Evolutionary conservation across 345 rosid genomes (phyloP), one percentile per base, ranked within the genome.

Genomic region (Triadica sebifera): DNA sequence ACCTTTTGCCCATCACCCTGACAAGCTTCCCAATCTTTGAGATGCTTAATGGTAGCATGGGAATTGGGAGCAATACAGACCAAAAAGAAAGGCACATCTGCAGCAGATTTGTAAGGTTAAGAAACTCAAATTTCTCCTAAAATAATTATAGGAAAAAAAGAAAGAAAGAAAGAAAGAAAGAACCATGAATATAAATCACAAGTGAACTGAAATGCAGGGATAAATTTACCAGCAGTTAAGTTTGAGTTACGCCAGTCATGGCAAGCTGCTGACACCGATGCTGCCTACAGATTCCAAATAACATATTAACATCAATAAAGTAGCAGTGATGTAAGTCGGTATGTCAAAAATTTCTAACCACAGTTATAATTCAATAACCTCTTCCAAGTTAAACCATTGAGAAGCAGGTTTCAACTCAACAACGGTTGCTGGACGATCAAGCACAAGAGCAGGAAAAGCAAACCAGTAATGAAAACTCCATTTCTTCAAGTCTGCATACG

Each of bases 391-490:
- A 80, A 95, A 88, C 86, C 91, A 86, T 74, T 89, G 85, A 0
- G 91, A 85, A 71, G 98, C 99, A 58, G 92, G 87, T 84, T 80
- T 89, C 81, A 91, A 82, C 19, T 88, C 89, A 49, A 87, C 74
- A 82, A 95, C 67, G 1, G 79, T 87, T 58, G 85, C 99, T 43
- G 97, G 91, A 72, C 98, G 99, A 82, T 90, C 90, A 75, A 93
- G 92, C 66, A 81, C 89, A 72, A 95, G 84, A 45, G 91, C 97
- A 73, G 97, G 97, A 64, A 95, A 95, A 19, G 98, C 96, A 87
- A 95, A 84, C 92, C 96, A 87, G 76, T 91, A 95, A 73, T 86
- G 87, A 73, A 95, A 95, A 75, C 78, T 91, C 99, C 98, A 91
- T 64, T 90, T 93, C 58, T 95, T 91, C 65, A 93, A 82, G 86